These are phyloP conservation scores for Solanum hybrid DNA, from an alignment of 305 asterid genomes.

Conservation along the genomic window DNA sequence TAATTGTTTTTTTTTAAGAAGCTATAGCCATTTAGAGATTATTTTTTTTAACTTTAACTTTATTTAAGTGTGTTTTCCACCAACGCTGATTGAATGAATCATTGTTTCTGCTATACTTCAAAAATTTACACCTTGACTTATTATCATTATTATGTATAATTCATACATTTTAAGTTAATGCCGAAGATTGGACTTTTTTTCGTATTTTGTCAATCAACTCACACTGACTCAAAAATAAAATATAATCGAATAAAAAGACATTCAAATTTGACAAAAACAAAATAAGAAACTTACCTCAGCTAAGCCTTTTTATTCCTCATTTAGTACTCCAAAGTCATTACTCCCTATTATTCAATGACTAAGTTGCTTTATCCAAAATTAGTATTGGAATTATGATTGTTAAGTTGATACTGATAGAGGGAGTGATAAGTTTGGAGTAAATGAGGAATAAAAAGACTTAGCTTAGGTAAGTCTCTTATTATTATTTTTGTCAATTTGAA, in stretches of 20 bases:
- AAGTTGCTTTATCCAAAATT: neutral
- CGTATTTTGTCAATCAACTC: neutral
- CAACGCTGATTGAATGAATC: neutral
- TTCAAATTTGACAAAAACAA: neutral
- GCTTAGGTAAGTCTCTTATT: neutral
- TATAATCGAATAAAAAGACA: too few relatives aligned
- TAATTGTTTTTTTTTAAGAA: neutral
- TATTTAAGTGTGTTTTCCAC: neutral
- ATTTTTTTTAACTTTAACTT: neutral
- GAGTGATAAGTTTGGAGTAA: neutral
- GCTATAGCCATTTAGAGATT: neutral
- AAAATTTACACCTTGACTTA: neutral
- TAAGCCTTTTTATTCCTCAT: neutral
- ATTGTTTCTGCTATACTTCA: neutral
- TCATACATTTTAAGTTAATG: neutral
- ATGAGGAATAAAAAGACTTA: neutral
- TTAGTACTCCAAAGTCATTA: neutral
- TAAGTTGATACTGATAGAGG: neutral
- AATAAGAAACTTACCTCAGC: neutral
- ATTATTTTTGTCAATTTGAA: neutral
- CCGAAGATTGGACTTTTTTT: too few relatives aligned
- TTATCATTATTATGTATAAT: neutral
- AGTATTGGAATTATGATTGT: neutral
- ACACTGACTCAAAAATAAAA: neutral
- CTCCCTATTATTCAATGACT: neutral